Evolutionary conservation across 257 asterid species (phyloP).

Genomic region (Paulownia fortunei): DNA sequence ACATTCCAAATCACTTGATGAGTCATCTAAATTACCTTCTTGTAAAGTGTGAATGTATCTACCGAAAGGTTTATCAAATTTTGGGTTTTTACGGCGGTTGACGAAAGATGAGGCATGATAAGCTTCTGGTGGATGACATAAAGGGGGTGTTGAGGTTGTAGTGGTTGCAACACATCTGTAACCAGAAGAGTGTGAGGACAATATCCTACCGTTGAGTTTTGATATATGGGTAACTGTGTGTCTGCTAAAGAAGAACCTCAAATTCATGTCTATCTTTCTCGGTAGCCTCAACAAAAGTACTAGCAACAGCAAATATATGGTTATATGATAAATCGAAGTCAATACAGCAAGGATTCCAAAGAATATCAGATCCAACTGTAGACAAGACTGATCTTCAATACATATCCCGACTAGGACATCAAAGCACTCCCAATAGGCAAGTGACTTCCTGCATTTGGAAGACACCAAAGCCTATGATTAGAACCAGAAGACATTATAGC

Average conservation of each 20-base stretch:
- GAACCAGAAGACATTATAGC: neutral
- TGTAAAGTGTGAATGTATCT: slow-evolving; percentile 49
- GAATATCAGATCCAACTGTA: slow-evolving; percentile 16
- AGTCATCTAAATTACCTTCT: slow-evolving; percentile 31
- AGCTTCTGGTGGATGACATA: slow-evolving; percentile 23
- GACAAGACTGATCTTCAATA: neutral
- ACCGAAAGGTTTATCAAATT: slow-evolving; percentile 12
- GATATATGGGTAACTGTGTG: slow-evolving; percentile 37
- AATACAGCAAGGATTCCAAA: neutral
- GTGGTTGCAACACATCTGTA: slow-evolving; percentile 32
- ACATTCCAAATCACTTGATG: slow-evolving; percentile 28
- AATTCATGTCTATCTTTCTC: slow-evolving; percentile 45
- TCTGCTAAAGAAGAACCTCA: slow-evolving; percentile 53
- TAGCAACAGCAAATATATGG: neutral
- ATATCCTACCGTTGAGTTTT: slow-evolving; percentile 42
- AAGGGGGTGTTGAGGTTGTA: slow-evolving; percentile 22
- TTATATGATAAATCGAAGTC: neutral
- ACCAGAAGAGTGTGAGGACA: slow-evolving; percentile 34
- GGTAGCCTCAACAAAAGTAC: neutral
- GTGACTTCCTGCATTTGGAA: slow-evolving; percentile 6
- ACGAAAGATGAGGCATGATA: neutral
- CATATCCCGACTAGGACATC: neutral
- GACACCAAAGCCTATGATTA: neutral
- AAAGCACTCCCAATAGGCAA: neutral
- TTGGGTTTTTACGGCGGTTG: slow-evolving; percentile 11